Evolutionary conservation across 768 basidiomycete species (phyloP).

Genomic region (Neoboletus magnificus): DNA sequence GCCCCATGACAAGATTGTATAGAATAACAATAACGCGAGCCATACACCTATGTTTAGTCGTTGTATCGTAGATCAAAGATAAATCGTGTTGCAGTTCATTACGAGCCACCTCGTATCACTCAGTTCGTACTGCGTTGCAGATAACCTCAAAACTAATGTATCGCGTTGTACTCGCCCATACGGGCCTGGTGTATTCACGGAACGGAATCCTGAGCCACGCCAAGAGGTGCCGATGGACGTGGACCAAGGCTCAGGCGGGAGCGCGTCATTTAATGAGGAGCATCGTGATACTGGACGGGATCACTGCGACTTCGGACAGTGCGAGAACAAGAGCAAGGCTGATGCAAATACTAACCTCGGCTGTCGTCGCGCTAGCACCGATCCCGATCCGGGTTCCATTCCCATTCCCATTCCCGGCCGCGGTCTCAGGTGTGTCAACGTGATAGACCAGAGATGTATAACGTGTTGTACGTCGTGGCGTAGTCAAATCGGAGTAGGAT

Average conservation of each 20-base stretch:
- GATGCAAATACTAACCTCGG: constrained; percentile 40
- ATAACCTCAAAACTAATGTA: no score
- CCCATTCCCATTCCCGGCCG: neutral
- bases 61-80: constrained; percentile 4
- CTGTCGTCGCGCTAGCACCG: no score
- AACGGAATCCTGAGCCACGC: no score
- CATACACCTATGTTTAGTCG: neutral
- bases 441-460: constrained; percentile 4
- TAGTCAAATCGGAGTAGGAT: constrained; percentile 11
- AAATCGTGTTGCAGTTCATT: no score
- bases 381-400: neutral
- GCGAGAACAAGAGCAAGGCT: constrained; percentile 42
- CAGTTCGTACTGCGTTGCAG: no score
- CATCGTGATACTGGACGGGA: constrained; percentile 48
- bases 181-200: no score
- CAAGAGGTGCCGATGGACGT: no score
- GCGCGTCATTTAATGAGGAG: constrained; percentile 53
- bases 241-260: constrained; percentile 32
- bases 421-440: neutral
- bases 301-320: constrained; percentile 26
- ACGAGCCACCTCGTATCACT: no score
- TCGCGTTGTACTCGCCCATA: no score
- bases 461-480: neutral
- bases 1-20: neutral
- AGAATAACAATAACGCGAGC: neutral